Evolutionary conservation across 164 flowering plant genomes (phyloP).

Genomic region (Echeveria elegans): DNA sequence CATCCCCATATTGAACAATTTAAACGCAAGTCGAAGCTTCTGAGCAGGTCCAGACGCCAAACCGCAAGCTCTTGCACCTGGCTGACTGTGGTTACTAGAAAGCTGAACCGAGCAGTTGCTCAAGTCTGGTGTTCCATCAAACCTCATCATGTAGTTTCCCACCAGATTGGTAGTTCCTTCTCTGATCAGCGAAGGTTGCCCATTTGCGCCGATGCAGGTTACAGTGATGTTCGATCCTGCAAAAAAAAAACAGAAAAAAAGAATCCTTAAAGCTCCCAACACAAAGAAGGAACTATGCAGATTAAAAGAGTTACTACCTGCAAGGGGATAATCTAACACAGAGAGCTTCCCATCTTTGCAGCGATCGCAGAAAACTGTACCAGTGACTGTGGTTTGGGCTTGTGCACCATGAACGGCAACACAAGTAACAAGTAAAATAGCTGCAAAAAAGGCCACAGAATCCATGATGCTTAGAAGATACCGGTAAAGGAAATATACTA

Average conservation of each 20-base stretch:
- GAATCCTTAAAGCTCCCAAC: neutral
- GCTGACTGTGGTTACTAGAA: constrained; percentile 22
- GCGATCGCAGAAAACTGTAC: constrained; percentile 82
- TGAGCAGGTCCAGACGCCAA: constrained; percentile 52
- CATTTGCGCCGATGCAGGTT: constrained; percentile 47
- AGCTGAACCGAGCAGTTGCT: constrained; percentile 56
- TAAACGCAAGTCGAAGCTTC: constrained; percentile 36
- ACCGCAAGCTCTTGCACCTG: constrained; percentile 37
- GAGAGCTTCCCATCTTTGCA: constrained; percentile 78
- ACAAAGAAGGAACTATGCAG: neutral
- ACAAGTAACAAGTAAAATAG: constrained; percentile 25
- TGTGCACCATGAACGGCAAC: constrained; percentile 30
- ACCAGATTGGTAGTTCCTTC: constrained; percentile 65
- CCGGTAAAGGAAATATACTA: neutral
- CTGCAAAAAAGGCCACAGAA: constrained; percentile 21
- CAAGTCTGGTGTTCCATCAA: constrained; percentile 63
- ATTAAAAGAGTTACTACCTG: constrained; percentile 20
- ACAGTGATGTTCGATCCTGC: constrained; percentile 70
- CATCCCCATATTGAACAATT: constrained; percentile 52
- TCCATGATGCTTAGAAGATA: constrained; percentile 26
- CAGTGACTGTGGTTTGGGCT: constrained; percentile 58
- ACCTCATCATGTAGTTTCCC: constrained; percentile 57
- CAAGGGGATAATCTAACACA: constrained; percentile 70
- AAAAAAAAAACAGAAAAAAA: neutral
- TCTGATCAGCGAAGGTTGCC: constrained; percentile 37